Evolutionary conservation across 129 eudicot species (phyloP).

Genomic region (Chrysanthemum lavandulifolium): DNA sequence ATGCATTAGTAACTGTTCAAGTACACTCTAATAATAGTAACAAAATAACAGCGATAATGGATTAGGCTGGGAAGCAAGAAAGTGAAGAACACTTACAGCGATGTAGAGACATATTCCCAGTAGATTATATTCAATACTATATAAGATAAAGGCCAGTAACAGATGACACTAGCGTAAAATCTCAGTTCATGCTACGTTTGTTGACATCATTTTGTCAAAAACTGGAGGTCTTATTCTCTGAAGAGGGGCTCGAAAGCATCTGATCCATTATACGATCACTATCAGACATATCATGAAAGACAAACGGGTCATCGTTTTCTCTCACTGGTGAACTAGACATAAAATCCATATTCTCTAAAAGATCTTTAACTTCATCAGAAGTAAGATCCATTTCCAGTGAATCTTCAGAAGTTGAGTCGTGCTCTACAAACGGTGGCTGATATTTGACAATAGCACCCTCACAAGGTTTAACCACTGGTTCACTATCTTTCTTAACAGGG

Average conservation of each 20-base stretch:
- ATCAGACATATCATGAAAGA: conserved; percentile 45
- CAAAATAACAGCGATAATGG: too few species aligned
- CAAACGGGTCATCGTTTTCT: conserved; percentile 37
- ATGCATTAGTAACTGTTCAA: not conserved
- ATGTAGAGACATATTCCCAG: too few species aligned
- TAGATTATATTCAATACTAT: too few species aligned
- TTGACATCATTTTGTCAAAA: too few species aligned
- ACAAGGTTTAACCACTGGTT: too few species aligned
- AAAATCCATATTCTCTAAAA: conserved; percentile 32
- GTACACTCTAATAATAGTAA: too few species aligned
- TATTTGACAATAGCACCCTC: conserved; percentile 63
- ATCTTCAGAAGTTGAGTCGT: conserved; percentile 32
- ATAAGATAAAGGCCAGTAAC: too few species aligned
- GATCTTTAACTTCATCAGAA: conserved; percentile 55
- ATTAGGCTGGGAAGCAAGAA: too few species aligned
- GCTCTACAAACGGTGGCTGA: conserved; percentile 43
- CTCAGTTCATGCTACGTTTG: too few species aligned
- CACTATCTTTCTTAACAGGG: conserved; percentile 42
- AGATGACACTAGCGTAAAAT: too few species aligned
- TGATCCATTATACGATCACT: conserved; percentile 55
- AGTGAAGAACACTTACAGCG: too few species aligned
- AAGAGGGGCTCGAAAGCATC: conserved; percentile 54
- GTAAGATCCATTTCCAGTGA: conserved; percentile 44
- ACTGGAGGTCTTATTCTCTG: not conserved
- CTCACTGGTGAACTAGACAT: not conserved